These are phyloP conservation scores for Suhomyces panamericanus DNA, from an alignment of 1,139 yeast genomes.

Conservation along the genomic window DNA sequence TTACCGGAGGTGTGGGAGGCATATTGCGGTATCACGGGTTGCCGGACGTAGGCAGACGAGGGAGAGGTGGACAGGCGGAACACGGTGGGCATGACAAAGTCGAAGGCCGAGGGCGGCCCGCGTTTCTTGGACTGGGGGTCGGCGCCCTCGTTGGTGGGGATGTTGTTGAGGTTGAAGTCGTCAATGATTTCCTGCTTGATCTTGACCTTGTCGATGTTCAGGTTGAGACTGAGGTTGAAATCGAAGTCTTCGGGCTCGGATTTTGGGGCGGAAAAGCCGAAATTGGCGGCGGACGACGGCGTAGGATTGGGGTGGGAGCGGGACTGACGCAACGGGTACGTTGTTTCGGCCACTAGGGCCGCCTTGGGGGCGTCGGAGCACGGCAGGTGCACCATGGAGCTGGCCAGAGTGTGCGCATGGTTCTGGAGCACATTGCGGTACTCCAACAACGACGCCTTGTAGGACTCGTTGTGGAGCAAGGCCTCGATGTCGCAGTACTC, in stretches of 20 bases:
- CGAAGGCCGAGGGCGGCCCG: conserved; percentile 6
- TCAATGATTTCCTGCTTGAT: conserved; percentile 46
- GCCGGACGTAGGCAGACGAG: conserved; percentile 4
- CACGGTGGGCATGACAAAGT: conserved; percentile 14
- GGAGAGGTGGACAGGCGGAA: conserved; percentile 4
- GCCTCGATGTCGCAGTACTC: conserved; percentile 26
- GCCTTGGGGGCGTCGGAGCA: conserved; percentile 32
- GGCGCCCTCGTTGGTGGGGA: conserved; percentile 24
- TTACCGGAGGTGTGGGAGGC: conserved; percentile 12
- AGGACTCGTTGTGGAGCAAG: conserved; percentile 24
- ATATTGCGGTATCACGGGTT: conserved; percentile 8
- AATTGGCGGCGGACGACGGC: background rate
- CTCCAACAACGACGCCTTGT: conserved; percentile 23
- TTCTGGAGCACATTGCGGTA: conserved; percentile 15
- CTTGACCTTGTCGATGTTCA: conserved; percentile 27
- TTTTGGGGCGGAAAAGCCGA: background rate
- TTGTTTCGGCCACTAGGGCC: conserved; percentile 9
- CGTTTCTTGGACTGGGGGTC: conserved; percentile 11
- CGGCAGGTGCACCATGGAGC: conserved; percentile 32
- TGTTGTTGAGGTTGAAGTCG: conserved; percentile 41
- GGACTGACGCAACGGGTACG: conserved; percentile 17
- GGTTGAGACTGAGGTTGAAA: conserved; percentile 3
- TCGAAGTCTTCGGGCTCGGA: background rate
- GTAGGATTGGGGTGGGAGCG: conserved; percentile 13
- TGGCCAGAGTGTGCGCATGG: conserved; percentile 3